A percentile compares a stretch with the other conserved stretches of the same genome.
These are phyloP conservation scores for Schizopora paradoxa DNA, from an alignment of 1,284 basidiomycete genomes.

Conservation along the genomic window DNA sequence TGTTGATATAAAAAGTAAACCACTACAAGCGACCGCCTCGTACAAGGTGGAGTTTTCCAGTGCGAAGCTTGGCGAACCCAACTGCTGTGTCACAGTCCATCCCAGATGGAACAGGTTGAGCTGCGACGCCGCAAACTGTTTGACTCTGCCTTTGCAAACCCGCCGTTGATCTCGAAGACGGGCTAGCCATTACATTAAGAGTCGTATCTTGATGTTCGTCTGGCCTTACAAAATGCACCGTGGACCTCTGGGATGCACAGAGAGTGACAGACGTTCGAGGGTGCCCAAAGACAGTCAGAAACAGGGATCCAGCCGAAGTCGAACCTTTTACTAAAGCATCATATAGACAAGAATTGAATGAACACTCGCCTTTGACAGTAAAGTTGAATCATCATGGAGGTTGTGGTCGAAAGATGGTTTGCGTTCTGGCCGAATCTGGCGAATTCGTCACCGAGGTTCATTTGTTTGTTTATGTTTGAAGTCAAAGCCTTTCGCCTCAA, in stretches of 20 bases:
- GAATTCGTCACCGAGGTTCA: too few relatives aligned
- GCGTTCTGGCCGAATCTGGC: too few relatives aligned
- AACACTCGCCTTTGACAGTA: constrained; percentile 18
- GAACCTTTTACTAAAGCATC: constrained; percentile 47
- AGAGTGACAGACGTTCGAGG: constrained; percentile 36
- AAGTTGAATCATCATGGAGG: too few relatives aligned
- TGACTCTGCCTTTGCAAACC: constrained; percentile 40
- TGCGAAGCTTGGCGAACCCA: constrained; percentile 29
- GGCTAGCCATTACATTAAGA: constrained; percentile 31
- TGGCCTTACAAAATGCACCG: constrained; percentile 43
- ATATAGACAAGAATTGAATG: constrained; percentile 14
- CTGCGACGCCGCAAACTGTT: constrained; percentile 23
- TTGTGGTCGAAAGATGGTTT: constrained; percentile 8
- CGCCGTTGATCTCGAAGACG: constrained; percentile 26
- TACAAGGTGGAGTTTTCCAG: constrained; percentile 23
- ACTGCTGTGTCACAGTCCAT: constrained; percentile 18
- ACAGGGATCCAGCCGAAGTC: constrained; percentile 29
- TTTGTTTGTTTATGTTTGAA: too few relatives aligned
- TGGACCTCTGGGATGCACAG: constrained; percentile 31
- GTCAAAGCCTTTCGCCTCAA: too few relatives aligned
- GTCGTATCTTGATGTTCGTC: constrained; percentile 32
- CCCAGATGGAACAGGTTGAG: constrained; percentile 10
- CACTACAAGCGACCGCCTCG: constrained; percentile 40
- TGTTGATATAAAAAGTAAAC: constrained; percentile 27
- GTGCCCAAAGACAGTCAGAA: constrained; percentile 20